A percentile compares a stretch with the other conserved stretches of the same genome.
These are phyloP conservation scores for Fremontodendron californicum DNA, from an alignment of 345 rosid species.

Conservation along the genomic window DNA sequence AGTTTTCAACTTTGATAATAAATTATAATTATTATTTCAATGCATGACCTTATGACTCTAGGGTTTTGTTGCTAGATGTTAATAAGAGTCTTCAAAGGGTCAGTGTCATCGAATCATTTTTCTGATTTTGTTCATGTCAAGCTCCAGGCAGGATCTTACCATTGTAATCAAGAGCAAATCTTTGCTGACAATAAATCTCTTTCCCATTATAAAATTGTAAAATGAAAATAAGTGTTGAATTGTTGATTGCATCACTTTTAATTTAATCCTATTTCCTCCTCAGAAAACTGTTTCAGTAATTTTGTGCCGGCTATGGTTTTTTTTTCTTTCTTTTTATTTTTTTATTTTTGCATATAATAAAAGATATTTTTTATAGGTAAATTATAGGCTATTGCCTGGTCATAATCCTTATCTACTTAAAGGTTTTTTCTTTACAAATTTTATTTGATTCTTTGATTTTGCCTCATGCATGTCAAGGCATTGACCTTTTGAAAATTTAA, in stretches of 20 bases:
- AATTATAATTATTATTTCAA: constrained; percentile 5
- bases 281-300: neutral
- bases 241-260: neutral
- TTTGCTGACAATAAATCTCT: constrained; percentile 5
- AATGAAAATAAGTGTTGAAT: neutral
- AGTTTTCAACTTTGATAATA: constrained; percentile 1
- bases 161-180: constrained; percentile 25
- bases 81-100: constrained; percentile 7
- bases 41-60: constrained; percentile 8
- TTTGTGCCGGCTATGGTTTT: neutral
- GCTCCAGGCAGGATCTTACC: constrained; percentile 29
- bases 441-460: neutral
- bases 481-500: neutral
- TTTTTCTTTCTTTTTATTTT: too few relatives aligned
- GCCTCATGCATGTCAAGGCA: neutral
- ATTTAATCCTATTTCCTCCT: neutral
- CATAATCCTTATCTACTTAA: neutral
- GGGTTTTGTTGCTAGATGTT: neutral
- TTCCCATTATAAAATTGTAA: neutral
- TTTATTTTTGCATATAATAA: neutral
- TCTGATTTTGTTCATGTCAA: constrained; percentile 20
- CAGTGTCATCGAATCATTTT: constrained; percentile 22
- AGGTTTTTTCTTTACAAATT: neutral
- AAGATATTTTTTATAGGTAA: neutral
- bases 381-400: neutral